These are phyloP conservation scores for Massariosphaeria phaeospora DNA, from an alignment of 495 filamentous ascomycete genomes.

Conservation along the genomic window DNA sequence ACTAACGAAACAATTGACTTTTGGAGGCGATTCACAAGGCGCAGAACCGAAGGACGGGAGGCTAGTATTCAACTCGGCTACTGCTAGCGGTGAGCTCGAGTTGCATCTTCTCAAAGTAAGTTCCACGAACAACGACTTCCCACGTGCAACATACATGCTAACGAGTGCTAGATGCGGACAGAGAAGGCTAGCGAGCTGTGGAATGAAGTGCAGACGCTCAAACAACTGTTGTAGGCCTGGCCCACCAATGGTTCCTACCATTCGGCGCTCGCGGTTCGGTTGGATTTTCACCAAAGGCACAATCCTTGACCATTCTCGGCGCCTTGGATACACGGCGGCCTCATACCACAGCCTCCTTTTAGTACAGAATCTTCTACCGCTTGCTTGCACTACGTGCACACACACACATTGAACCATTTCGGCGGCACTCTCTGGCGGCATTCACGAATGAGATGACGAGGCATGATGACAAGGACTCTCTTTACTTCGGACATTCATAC, in stretches of 20 bases:
- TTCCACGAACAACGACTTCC: background rate
- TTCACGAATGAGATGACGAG: no score
- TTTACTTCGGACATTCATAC: no score
- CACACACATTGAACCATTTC: no score
- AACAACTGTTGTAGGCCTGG: background rate
- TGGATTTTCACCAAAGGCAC: background rate
- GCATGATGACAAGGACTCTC: no score
- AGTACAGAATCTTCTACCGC: no score
- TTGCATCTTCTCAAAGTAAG: constrained; percentile 15
- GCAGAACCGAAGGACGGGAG: constrained; percentile 4
- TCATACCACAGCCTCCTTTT: no score
- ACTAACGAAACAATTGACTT: constrained; percentile 56
- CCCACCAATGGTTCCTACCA: background rate
- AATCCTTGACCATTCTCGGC: no score
- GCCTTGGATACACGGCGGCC: no score
- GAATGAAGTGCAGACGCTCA: background rate
- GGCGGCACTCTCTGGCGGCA: no score
- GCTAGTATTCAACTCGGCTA: constrained; percentile 12
- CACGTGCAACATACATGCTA: no score
- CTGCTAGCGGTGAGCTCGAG: constrained; percentile 9
- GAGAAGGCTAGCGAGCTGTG: constrained; percentile 6
- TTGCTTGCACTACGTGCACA: no score
- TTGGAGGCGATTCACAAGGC: constrained; percentile 12
- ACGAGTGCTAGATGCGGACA: background rate
- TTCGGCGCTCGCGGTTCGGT: no score